phyloP scores from a whole-genome alignment of 2,329 filamentous ascomycete species.

The Blastomyces silverae region DNA sequence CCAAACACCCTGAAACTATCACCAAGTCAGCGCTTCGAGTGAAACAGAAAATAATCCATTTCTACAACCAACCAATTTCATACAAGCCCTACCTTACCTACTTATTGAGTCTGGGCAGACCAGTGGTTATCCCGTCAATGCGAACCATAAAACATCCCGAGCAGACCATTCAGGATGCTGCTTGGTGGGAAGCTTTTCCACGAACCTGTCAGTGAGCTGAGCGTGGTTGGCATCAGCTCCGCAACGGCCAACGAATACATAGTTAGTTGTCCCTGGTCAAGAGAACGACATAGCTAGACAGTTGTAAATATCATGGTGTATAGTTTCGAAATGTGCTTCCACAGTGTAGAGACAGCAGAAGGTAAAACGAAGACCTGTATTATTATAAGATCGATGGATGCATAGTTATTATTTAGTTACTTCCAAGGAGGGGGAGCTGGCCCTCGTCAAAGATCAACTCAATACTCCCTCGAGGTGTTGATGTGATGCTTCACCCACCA shows the following conservation, averaged over 20 bases:
- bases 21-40: neutral
- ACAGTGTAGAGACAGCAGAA: neutral
- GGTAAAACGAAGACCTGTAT: neutral
- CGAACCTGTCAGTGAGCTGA: neutral
- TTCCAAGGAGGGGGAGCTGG: neutral
- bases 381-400: neutral
- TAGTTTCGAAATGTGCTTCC: neutral
- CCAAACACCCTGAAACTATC: neutral
- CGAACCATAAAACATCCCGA: neutral
- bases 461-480: neutral
- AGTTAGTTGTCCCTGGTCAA: neutral
- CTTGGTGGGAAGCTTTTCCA: conserved; percentile 1
- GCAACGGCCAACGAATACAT: conserved; percentile 1
- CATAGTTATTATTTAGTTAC: neutral
- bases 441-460: neutral
- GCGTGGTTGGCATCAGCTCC: neutral
- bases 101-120: neutral
- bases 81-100: neutral
- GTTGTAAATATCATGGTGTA: neutral
- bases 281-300: too few relatives aligned
- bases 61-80: neutral
- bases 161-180: neutral
- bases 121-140: conserved; percentile 6
- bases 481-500: neutral
- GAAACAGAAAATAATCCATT: neutral